phyloP scores from a whole-genome alignment of 768 basidiomycete genomes.

The Hemileccinum impolitum region DNA sequence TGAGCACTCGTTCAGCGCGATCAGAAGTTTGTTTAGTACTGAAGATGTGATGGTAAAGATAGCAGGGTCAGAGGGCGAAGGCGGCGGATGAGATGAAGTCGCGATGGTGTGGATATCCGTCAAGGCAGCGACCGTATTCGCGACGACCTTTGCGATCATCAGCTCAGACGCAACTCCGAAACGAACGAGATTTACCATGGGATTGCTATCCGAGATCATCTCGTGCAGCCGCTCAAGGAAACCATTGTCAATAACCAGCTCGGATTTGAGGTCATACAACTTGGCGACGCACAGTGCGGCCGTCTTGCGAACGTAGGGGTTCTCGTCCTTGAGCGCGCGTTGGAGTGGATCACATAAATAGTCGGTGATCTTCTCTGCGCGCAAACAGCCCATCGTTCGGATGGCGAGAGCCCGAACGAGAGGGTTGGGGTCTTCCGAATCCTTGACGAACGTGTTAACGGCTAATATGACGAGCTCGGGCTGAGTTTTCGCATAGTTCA shows the following conservation, averaged over 20 bases:
- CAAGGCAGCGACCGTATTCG: slow-evolving; percentile 91
- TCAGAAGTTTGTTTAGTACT: slow-evolving; percentile 84
- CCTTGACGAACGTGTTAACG: slow-evolving; percentile 98
- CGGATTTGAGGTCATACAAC: slow-evolving; percentile 94
- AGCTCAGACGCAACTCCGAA: neutral
- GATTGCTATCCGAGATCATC: slow-evolving; percentile 94
- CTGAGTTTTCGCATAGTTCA: slow-evolving; percentile 99
- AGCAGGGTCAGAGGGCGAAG: slow-evolving; percentile 56
- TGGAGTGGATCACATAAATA: slow-evolving; percentile 96
- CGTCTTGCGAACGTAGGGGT: slow-evolving; percentile 98
- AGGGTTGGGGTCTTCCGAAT: slow-evolving; percentile 94
- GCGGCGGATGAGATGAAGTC: slow-evolving; percentile 46
- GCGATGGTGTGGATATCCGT: slow-evolving; percentile 86
- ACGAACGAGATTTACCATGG: slow-evolving; percentile 66
- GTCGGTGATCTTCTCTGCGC: slow-evolving; percentile 98
- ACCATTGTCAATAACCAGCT: slow-evolving; percentile 91
- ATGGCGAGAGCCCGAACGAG: slow-evolving; percentile 95
- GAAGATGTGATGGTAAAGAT: slow-evolving; percentile 80
- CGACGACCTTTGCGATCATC: slow-evolving; percentile 71
- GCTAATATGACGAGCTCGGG: slow-evolving; percentile 98
- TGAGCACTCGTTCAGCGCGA: slow-evolving; percentile 96
- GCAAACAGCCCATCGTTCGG: slow-evolving; percentile 95
- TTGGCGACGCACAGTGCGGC: slow-evolving; percentile 97
- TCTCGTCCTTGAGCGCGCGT: slow-evolving; percentile 90
- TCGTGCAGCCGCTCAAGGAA: slow-evolving; percentile 87